A percentile compares a stretch with the other conserved stretches of the same genome.
These are phyloP conservation scores for Backusella westeae DNA, from an alignment of 192 early-diverging fungal genomes.

Conservation along the genomic window DNA sequence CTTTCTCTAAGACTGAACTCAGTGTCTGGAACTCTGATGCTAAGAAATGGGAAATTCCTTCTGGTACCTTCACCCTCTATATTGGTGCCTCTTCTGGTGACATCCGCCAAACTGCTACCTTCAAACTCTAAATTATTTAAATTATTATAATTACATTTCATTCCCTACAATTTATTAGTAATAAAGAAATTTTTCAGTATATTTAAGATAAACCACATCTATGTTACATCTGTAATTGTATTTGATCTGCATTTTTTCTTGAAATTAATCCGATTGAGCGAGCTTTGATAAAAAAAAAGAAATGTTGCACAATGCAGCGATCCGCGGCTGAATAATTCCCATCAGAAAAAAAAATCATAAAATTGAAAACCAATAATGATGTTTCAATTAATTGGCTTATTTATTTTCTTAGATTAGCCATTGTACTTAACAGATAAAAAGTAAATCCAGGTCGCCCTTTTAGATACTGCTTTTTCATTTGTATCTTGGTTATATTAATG, in stretches of 20 bases:
- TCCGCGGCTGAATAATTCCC: neutral
- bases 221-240: neutral
- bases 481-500: too few species aligned
- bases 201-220: neutral
- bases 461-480: too few species aligned
- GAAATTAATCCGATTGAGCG: neutral
- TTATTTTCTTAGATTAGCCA: neutral
- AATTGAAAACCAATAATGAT: neutral
- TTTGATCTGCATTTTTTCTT: neutral
- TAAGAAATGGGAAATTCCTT: constrained; percentile 43
- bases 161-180: neutral
- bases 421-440: too few species aligned
- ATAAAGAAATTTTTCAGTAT: too few species aligned
- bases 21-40: constrained; percentile 40
- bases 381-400: neutral
- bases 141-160: neutral
- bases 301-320: neutral
- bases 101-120: constrained; percentile 30
- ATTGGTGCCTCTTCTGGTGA: constrained; percentile 55
- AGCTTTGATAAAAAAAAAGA: neutral
- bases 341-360: neutral
- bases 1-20: constrained; percentile 44
- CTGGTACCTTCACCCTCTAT: constrained; percentile 46
- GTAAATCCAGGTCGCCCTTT: too few species aligned
- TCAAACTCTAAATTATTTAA: constrained; percentile 15